phyloP scores from a whole-genome alignment of 73 alveolate species.

The Tetrahymena thermophila region DNA sequence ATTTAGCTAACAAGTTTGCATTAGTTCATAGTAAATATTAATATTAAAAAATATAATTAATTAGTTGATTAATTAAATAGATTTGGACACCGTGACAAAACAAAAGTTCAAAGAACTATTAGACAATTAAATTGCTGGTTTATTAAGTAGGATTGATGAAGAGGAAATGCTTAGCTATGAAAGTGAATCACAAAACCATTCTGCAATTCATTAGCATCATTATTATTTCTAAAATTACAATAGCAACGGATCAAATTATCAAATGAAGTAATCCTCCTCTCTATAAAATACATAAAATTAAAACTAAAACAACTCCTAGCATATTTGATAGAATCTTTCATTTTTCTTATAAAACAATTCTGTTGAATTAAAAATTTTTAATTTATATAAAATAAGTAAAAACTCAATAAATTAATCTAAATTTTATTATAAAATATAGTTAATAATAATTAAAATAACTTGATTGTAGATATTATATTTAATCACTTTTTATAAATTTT shows the following conservation, averaged over 20 bases:
- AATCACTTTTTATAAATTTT: too few relatives aligned
- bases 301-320: not conserved
- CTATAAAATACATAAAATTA: not conserved
- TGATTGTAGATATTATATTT: too few relatives aligned
- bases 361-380: too few relatives aligned
- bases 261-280: not conserved
- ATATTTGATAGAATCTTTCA: not conserved
- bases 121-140: slow-evolving; percentile 59
- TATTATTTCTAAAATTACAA: not conserved
- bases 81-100: slow-evolving; percentile 52
- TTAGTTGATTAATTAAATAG: not conserved
- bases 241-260: not conserved
- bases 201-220: not conserved
- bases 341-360: not conserved
- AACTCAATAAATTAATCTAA: too few relatives aligned
- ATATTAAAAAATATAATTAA: not conserved
- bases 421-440: too few relatives aligned
- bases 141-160: slow-evolving; percentile 60
- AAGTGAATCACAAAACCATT: not conserved
- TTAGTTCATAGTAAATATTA: slow-evolving; percentile 52
- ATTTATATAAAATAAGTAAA: too few relatives aligned
- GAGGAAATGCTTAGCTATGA: slow-evolving; percentile 26
- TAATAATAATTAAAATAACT: too few relatives aligned
- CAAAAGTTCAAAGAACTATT: slow-evolving; percentile 53
- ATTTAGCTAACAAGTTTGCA: slow-evolving; percentile 80